These are phyloP conservation scores for Microcyclosporella mali DNA, from an alignment of 2,329 filamentous ascomycete genomes.

Conservation along the genomic window DNA sequence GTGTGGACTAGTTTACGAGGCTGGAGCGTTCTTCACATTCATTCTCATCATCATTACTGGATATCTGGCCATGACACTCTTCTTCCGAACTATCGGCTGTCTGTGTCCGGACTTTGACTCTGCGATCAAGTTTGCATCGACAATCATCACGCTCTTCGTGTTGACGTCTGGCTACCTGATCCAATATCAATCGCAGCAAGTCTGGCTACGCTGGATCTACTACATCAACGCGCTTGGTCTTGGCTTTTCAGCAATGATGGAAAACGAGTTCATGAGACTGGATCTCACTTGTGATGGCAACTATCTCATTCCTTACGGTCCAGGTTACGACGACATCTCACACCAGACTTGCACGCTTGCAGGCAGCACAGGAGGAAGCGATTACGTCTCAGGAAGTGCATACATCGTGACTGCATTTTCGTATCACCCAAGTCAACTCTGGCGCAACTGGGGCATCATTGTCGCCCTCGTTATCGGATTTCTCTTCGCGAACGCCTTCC, in stretches of 20 bases:
- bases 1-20: constrained; percentile 61
- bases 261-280: constrained; percentile 72
- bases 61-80: constrained; percentile 60
- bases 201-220: constrained; percentile 73
- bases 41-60: constrained; percentile 45
- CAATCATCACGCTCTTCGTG: constrained; percentile 75
- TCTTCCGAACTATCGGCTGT: constrained; percentile 70
- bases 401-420: constrained; percentile 66
- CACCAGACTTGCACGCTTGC: constrained; percentile 76
- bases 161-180: constrained; percentile 79
- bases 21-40: constrained; percentile 72
- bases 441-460: constrained; percentile 81
- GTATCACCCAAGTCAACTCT: constrained; percentile 62
- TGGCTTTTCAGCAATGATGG: constrained; percentile 72
- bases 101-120: constrained; percentile 76
- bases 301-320: constrained; percentile 65
- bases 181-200: constrained; percentile 66
- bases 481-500: constrained; percentile 65
- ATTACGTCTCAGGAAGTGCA: constrained; percentile 56
- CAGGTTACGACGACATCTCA: constrained; percentile 62
- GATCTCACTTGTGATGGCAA: constrained; percentile 62
- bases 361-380: constrained; percentile 62
- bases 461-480: constrained; percentile 69
- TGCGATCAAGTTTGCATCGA: constrained; percentile 71
- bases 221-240: constrained; percentile 71